Percentiles rank a stretch among this genome's conserved stretches.
Conservation (phyloP, 805 yeast species). For the Nakazawaea anatomiae region DNA sequence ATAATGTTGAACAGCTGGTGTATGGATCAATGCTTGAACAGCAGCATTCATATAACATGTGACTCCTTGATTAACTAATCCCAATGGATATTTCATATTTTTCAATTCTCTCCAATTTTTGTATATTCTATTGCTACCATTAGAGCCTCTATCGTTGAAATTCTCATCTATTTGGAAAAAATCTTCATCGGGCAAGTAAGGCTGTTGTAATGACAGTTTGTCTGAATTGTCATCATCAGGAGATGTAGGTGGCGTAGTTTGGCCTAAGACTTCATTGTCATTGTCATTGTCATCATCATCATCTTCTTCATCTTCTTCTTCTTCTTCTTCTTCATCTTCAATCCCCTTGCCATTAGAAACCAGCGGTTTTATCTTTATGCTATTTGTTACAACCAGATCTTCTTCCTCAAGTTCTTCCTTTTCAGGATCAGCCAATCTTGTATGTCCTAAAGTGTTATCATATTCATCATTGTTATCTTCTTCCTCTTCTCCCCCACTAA, state of each 20-base stretch:
- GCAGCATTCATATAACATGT: conserved; percentile 97
- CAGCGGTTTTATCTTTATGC: background rate
- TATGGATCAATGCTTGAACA: conserved; percentile 82
- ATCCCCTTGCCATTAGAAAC: background rate
- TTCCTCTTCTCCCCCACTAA: conserved; percentile 19
- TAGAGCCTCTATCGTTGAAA: conserved; percentile 57
- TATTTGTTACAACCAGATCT: background rate
- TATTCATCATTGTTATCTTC: conserved; percentile 13
- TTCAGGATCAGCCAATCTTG: conserved; percentile 13
- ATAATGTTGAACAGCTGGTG: conserved; percentile 87
- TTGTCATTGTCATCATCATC: conserved; percentile 9
- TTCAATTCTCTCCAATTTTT: conserved; percentile 67
- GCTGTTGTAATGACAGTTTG: conserved; percentile 10
- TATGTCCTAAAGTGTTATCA: conserved; percentile 11
- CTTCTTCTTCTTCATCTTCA: conserved; percentile 12
- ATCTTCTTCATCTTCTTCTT: conserved; percentile 17
- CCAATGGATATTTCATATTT: conserved; percentile 51
- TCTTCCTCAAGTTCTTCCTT: conserved; percentile 13
- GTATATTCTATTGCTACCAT: conserved; percentile 47
- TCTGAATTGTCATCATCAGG: conserved; percentile 25
- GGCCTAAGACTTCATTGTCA: conserved; percentile 11
- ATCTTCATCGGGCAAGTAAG: conserved; percentile 29
- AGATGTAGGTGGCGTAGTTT: conserved; percentile 26
- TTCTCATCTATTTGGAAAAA: conserved; percentile 58
- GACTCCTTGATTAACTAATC: conserved; percentile 86